Conservation (phyloP, 2,329 filamentous ascomycete species). For the Penicillium glabrum region DNA sequence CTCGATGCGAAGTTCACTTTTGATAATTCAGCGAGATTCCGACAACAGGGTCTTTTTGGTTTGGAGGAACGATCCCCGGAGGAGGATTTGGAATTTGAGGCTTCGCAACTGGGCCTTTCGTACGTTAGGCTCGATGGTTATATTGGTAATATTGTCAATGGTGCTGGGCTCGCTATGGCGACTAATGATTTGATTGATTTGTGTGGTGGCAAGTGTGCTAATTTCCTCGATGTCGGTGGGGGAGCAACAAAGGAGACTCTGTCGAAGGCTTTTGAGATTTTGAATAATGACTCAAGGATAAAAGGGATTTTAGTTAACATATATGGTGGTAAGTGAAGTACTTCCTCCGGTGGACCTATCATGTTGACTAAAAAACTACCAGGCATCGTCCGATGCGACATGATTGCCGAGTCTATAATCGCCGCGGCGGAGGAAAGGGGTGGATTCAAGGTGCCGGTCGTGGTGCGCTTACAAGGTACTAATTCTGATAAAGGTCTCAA, state of each 20-base stretch:
- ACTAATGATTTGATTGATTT: constrained; percentile 32
- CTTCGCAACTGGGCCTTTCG: constrained; percentile 35
- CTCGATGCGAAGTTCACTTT: constrained; percentile 47
- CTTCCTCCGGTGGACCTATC: fast-evolving
- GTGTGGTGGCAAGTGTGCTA: constrained; percentile 30
- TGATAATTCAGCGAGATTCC: constrained; percentile 49
- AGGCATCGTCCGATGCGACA: constrained; percentile 53
- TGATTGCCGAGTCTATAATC: constrained; percentile 54
- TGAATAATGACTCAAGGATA: constrained; percentile 23
- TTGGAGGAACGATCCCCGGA: constrained; percentile 38
- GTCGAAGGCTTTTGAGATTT: constrained; percentile 29
- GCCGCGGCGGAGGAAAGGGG: constrained; percentile 41
- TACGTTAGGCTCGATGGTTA: constrained; percentile 33
- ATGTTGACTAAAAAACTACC: no score
- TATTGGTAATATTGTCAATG: constrained; percentile 37
- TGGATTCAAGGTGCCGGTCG: constrained; percentile 44
- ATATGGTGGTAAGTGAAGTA: constrained; percentile 33
- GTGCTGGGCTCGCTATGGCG: constrained; percentile 37
- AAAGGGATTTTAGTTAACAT: constrained; percentile 57
- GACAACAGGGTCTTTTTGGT: constrained; percentile 44
- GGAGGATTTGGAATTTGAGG: constrained; percentile 29
- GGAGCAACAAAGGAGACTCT: constrained; percentile 30
- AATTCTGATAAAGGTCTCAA: constrained; percentile 45
- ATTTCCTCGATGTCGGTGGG: constrained; percentile 35
- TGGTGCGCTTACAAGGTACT: constrained; percentile 51